Conservation (phyloP, 352 stramenopile genomes). For the Phytophthora idaei region DNA sequence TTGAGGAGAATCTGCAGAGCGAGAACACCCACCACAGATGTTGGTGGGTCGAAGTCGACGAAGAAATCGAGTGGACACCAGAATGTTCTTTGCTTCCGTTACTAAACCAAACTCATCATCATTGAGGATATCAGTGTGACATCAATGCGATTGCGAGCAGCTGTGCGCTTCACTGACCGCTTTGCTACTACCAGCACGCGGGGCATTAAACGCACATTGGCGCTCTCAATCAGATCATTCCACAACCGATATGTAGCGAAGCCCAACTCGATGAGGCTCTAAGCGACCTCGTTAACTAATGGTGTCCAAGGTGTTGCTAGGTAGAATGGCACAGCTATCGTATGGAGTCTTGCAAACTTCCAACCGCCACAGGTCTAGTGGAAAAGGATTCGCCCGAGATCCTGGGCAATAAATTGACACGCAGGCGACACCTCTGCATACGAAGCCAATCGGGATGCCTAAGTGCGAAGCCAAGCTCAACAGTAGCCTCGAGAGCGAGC, state of each 20-base stretch:
- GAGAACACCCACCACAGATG: constrained; percentile 75
- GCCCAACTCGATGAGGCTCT: constrained; percentile 78
- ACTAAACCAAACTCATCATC: constrained; percentile 53
- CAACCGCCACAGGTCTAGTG: constrained; percentile 72
- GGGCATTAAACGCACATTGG: constrained; percentile 65
- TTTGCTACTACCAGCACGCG: constrained; percentile 61
- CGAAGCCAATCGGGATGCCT: constrained; percentile 31
- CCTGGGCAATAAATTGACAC: constrained; percentile 48
- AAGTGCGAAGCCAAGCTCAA: constrained; percentile 64
- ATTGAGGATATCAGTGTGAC: constrained; percentile 64
- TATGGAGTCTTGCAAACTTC: constrained; percentile 85
- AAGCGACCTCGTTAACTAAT: constrained; percentile 55
- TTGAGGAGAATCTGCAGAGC: constrained; percentile 69
- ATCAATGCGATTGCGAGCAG: constrained; percentile 74
- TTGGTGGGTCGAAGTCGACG: constrained; percentile 69
- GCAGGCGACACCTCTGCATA: constrained; percentile 41
- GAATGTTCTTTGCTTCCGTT: constrained; percentile 47
- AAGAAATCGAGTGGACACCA: constrained; percentile 79
- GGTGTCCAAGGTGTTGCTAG: constrained; percentile 63
- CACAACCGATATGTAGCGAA: constrained; percentile 85
- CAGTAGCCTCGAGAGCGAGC: constrained; percentile 68
- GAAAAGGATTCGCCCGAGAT: constrained; percentile 68
- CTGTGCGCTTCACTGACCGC: constrained; percentile 65
- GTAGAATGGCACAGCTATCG: constrained; percentile 61
- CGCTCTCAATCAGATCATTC: constrained; percentile 71